These are phyloP conservation scores for Candida pini DNA, from an alignment of 805 yeast species.

Conservation along the genomic window DNA sequence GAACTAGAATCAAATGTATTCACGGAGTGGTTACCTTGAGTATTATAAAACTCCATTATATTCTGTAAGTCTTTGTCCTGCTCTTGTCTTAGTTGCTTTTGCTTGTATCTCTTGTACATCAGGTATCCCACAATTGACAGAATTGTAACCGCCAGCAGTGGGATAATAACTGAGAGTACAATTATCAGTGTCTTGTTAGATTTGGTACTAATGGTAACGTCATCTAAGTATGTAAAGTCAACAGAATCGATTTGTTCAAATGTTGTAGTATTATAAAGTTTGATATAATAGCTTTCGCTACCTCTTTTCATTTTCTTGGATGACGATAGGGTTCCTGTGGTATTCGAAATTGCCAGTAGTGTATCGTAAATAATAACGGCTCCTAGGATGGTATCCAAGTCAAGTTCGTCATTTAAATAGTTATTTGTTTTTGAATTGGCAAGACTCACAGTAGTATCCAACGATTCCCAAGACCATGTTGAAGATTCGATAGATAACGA, in stretches of 20 bases:
- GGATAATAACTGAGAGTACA: constrained; percentile 41
- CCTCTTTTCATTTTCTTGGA: constrained; percentile 16
- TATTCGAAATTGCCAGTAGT: constrained; percentile 36
- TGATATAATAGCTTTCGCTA: constrained; percentile 26
- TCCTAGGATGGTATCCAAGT: constrained; percentile 32
- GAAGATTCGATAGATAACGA: constrained; percentile 32
- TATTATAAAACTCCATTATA: constrained; percentile 28
- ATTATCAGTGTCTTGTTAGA: constrained; percentile 31
- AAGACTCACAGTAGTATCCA: constrained; percentile 20
- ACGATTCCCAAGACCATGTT: constrained; percentile 40
- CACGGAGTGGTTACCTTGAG: constrained; percentile 19
- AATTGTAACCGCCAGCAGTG: constrained; percentile 33
- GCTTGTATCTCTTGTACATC: constrained; percentile 24
- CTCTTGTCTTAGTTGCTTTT: constrained; percentile 21
- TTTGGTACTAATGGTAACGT: constrained; percentile 5
- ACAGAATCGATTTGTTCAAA: constrained; percentile 30
- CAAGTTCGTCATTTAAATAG: constrained; percentile 17
- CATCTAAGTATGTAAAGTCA: constrained; percentile 24
- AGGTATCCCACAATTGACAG: constrained; percentile 25
- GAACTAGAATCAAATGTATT: constrained; percentile 16
- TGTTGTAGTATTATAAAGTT: constrained; percentile 36
- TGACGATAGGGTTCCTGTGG: constrained; percentile 1
- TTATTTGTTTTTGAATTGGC: constrained; percentile 21
- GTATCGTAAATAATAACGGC: constrained; percentile 50
- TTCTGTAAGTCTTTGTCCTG: constrained; percentile 26